Evolutionary conservation across 2,329 filamentous ascomycete species (phyloP), one percentile per base, ranked within the genome.

Genomic region (Leptographium radiaticola): DNA sequence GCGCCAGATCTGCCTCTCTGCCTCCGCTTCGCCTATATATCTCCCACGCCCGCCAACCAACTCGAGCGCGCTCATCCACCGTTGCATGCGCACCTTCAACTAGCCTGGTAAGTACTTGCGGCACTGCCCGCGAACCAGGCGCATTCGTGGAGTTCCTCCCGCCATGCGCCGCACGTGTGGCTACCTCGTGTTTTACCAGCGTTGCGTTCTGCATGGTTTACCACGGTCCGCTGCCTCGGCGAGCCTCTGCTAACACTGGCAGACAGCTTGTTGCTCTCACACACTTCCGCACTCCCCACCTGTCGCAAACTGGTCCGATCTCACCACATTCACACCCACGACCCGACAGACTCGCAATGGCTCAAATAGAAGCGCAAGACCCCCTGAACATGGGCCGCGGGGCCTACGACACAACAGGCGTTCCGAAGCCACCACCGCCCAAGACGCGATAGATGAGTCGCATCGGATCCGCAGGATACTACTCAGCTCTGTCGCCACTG

Each of bases 391-490:
- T 66, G 53, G 66, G 66, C 60, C 63, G 66, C 13, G 66, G 66
- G 33, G 66, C 66, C 57, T 68, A 68, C 53, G 66, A 68, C 57
- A 68, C 66, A 54, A 68, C 66, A 33, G 66, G 66, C 33, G 65
- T 68, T 11, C 66, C 65, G 38, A 68, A 68, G 61, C 66, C 66
- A 12, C 63, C 64, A 51, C 66, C 65, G 53, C 66, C 66, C 34
- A 67, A 68, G 62, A 63, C 65, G 42, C 62, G 64, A 57, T 66
- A 67, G 31, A 40, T 31, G 9, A 8, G 2, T 31, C 2, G 5
- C 11, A 12, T 31, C 12, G 36, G 13, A 12, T 3, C 15, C 12
- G 16, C 39, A 45, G 49, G 25, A 49, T 34, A 44, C 38, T 12
- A 15, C 12, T 25, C 12, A 13, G 42, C 12, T 18, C 42, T 44